Evolutionary conservation across 1,284 basidiomycete species (phyloP), one percentile per base, ranked within the genome.

Genomic region (Athelia sp.): DNA sequence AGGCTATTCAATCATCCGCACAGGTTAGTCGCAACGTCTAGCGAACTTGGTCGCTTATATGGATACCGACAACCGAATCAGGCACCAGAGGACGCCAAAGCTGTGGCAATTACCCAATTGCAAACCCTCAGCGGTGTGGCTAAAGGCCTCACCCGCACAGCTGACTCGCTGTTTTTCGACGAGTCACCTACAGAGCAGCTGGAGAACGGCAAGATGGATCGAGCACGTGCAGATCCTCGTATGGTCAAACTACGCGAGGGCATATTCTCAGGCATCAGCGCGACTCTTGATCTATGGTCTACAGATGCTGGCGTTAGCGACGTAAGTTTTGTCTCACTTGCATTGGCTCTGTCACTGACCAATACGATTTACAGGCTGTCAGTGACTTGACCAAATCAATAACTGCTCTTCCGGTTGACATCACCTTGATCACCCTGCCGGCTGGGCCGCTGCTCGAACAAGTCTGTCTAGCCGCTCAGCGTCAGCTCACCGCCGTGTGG

Each of bases 311-410:
- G 79, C 48, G 74, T 92, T 42, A 82, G 84, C 40, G 82, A 86
- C 63, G 92, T 93, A 60, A 23, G 38, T 31, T 6, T 29, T 29
- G 49, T 31, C 38, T 32, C 32, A 47, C 40, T n/a, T 23, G 21
- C 10, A 31, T 22, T 43, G 24, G 31, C 43, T n/a, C n/a, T n/a
- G 50, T 49, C 26, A 43, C 18, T 44, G 43, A 35, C 31, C n/a
- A 47, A 23, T 45, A 57, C 24, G 44, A 38, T 40, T 3, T 23
- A 21, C 52, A 92, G 89, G 81, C 83, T 10, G 63, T 92, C 43
- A 88, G 85, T 64, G 86, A 89, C 50, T 70, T 92, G n/a, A 78
- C 90, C 67, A 90, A 88, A 56, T 83, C 85, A 0, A 85, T 91
- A 52, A 92, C 90, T 0, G 79, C 81, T 4, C 72, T 88, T 45